Percentiles rank a stretch among this genome's conserved stretches.
These are phyloP conservation scores for Crithidia sp. DNA, from an alignment of 208 protist species.

Conservation along the genomic window DNA sequence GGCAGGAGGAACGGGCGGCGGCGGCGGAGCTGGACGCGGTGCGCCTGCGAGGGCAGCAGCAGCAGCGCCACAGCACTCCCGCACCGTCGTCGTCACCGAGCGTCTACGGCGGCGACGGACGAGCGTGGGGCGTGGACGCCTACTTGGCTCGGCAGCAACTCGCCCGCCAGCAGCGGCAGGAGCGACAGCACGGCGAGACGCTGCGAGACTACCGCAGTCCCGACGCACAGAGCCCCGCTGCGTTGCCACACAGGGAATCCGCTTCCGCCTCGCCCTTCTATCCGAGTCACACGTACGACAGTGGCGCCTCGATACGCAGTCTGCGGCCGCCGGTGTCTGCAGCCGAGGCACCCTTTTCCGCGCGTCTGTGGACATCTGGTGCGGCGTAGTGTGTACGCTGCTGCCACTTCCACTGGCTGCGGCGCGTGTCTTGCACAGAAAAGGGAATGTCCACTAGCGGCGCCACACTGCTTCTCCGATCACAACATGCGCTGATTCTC, in stretches of 20 bases:
- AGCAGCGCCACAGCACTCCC: not conserved
- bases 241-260: not conserved
- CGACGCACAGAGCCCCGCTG: not conserved
- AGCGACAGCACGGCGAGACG: not conserved
- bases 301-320: slow-evolving; percentile 29
- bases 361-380: slow-evolving; percentile 3
- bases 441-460: too few relatives aligned
- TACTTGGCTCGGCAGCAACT: slow-evolving; percentile 29
- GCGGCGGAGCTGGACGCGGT: slow-evolving; percentile 25
- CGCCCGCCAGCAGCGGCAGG: slow-evolving; percentile 17
- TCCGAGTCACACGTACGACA: not conserved
- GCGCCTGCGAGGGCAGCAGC: slow-evolving; percentile 18
- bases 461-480: too few relatives aligned
- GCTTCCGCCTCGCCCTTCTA: not conserved
- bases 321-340: slow-evolving; percentile 27
- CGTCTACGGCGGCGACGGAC: slow-evolving; percentile 30
- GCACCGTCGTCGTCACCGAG: not conserved
- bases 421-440: too few relatives aligned
- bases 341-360: not conserved
- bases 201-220: not conserved
- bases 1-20: slow-evolving; percentile 42
- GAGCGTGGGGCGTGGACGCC: slow-evolving; percentile 27
- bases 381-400: too few relatives aligned
- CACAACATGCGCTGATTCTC: too few relatives aligned
- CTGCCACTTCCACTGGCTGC: too few relatives aligned